These are phyloP conservation scores for Aspergillus bertholletiae DNA, from an alignment of 495 filamentous ascomycete genomes.

Conservation along the genomic window DNA sequence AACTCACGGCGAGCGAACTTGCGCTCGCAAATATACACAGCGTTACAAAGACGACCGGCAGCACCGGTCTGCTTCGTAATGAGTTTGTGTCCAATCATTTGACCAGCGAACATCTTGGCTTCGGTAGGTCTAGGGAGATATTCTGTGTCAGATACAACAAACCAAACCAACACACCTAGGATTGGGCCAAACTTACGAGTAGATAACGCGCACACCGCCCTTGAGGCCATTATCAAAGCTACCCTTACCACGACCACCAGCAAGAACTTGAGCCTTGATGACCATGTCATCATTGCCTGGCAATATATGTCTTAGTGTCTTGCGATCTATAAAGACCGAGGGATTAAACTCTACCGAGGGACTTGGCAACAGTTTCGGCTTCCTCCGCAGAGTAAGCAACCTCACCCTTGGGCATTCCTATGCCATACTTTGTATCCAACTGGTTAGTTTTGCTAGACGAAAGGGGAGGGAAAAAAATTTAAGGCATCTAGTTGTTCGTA, in stretches of 20 bases:
- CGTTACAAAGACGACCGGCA: constrained; percentile 83
- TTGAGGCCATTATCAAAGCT: constrained; percentile 97
- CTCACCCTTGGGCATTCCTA: constrained; percentile 84
- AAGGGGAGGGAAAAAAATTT: not conserved
- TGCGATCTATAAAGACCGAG: constrained; percentile 7
- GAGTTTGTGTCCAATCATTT: constrained; percentile 99
- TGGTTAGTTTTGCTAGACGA: constrained; percentile 11
- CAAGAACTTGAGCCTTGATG: constrained; percentile 98
- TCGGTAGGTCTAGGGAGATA: constrained; percentile 56
- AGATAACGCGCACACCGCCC: constrained; percentile 96
- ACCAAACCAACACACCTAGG: not conserved
- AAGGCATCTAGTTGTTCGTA: constrained; percentile 37
- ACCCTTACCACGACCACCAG: constrained; percentile 95
- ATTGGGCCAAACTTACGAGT: constrained; percentile 62
- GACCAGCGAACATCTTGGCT: constrained; percentile 95
- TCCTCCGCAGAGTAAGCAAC: constrained; percentile 80
- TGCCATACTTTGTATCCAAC: constrained; percentile 69
- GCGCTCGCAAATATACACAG: constrained; percentile 98
- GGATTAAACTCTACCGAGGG: constrained; percentile 58
- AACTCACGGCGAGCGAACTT: constrained; percentile 99
- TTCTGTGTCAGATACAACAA: constrained; percentile 14
- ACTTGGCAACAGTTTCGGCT: constrained; percentile 86
- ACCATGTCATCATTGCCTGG: constrained; percentile 91
- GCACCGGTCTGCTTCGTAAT: constrained; percentile 99
- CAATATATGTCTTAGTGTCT: constrained; percentile 23